Base-by-base conservation (phyloP, 225 moss, liverwort and hornwort species). In the Physcomitrium patens region DNA sequence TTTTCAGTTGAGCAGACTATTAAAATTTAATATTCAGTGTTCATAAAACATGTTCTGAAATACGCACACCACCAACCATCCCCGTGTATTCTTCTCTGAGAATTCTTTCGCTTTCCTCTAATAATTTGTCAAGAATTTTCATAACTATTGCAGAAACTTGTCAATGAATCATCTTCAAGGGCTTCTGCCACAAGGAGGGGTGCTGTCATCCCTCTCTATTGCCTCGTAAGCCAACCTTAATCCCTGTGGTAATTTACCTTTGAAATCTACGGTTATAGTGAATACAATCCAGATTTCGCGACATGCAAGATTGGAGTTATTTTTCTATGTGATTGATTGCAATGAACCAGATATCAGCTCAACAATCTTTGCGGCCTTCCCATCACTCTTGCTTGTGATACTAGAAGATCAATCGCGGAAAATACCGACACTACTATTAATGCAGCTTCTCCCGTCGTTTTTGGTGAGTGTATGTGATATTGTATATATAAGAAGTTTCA, bases 111-210 rank as follows among this genome's bases (percentile, higher is more conserved):
- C 37, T 77, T 69, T 42, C 65, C 48, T 59, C 11, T 16, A 65
- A 20, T 46, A 41, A 77, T 70, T 43, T 80, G 64, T 69, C 14
- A 43, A 20, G 20, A 46, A 47, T 76, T 71, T 41, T 24, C 47
- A 37, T 65, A 0, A 24, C 67, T 80, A 45, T 71, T 59, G 63
- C 76, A 88, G 85, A 18, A 88, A 85, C 75, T 56, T 88, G 17
- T 85, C 88, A 47, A 37, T 75, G 57, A 85, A 85, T 47, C 63
- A 69, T 37, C 69, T 85, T 58, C 63, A 70, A 69, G 87, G 87
- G n/a, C 59, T 71, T 62, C 64, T 87, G 64, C 87, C 87, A 19
- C 79, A 78, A 77, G 82, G 84, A 69, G 83, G 79, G 73, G 61
- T 82, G 68, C 65, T 87, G 44, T 81, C 84, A 61, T 74, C 82